These are phyloP conservation scores for Alternaria sp. DNA, from an alignment of 2,329 filamentous ascomycete species.

Conservation along the genomic window DNA sequence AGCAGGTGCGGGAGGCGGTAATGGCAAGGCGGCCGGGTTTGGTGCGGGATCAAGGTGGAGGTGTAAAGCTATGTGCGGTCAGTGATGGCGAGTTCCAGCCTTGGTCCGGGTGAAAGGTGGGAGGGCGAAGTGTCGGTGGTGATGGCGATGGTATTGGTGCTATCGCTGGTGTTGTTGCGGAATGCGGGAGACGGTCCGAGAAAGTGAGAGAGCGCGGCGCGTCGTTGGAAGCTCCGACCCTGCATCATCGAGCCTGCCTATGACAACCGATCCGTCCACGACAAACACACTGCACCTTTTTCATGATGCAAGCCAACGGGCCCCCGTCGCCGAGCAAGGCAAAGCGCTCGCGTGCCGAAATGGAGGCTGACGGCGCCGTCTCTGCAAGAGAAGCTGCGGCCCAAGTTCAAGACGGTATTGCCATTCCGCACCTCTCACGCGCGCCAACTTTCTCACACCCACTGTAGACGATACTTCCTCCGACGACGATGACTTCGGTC, in stretches of 20 bases:
- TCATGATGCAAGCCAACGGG: slow-evolving; percentile 12
- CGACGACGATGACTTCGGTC: slow-evolving; percentile 89
- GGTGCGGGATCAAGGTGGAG: neutral
- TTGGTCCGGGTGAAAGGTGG: neutral
- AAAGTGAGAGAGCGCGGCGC: neutral
- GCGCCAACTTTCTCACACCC: slow-evolving; percentile 16
- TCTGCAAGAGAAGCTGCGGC: slow-evolving; percentile 16
- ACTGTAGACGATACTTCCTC: slow-evolving; percentile 60
- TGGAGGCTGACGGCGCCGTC: slow-evolving; percentile 30
- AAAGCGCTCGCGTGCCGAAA: slow-evolving; percentile 38
- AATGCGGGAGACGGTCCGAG: neutral
- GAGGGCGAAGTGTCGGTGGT: neutral
- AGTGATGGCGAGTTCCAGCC: neutral
- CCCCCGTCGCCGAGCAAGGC: slow-evolving; percentile 37
- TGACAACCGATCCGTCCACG: slow-evolving; percentile 6
- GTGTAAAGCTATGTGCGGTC: neutral
- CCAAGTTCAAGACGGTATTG: slow-evolving; percentile 25
- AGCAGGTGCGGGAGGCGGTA: slow-evolving; percentile 1
- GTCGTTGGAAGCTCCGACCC: neutral
- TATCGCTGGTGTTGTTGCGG: neutral
- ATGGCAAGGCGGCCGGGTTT: neutral
- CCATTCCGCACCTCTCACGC: slow-evolving; percentile 2
- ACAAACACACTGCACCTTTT: neutral
- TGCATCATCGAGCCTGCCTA: neutral
- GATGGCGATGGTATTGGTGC: neutral